These are phyloP conservation scores for Aspergillus sparsus DNA, from an alignment of 495 filamentous ascomycete genomes.

Conservation along the genomic window DNA sequence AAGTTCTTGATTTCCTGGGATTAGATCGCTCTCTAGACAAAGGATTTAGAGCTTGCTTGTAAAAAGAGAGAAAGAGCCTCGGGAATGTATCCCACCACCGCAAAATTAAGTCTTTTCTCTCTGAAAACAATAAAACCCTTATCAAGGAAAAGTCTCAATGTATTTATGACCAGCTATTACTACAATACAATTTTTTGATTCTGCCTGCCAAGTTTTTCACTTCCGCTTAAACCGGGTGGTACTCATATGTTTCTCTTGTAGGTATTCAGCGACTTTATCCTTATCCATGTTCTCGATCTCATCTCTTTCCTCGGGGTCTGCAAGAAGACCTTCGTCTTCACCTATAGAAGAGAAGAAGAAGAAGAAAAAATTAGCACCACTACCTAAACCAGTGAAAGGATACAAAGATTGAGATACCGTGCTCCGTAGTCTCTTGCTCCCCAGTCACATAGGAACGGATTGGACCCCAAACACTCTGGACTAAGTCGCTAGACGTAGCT, in stretches of 20 bases:
- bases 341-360: background rate
- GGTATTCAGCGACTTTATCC: constrained; percentile 36
- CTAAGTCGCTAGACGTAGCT: constrained; percentile 8
- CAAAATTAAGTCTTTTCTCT: background rate
- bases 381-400: background rate
- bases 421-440: constrained; percentile 1
- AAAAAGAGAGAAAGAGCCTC: background rate
- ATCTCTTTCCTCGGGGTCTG: constrained; percentile 11
- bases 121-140: background rate
- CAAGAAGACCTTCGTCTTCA: background rate
- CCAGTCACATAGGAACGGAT: background rate
- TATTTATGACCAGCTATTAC: background rate
- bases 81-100: background rate
- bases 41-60: constrained; percentile 36
- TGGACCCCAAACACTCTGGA: constrained; percentile 6
- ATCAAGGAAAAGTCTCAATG: background rate
- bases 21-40: constrained; percentile 43
- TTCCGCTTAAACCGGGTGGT: constrained; percentile 16
- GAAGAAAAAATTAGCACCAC: background rate
- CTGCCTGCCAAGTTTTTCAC: constrained; percentile 1
- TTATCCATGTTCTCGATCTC: constrained; percentile 33
- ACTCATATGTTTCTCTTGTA: constrained; percentile 35
- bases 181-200: constrained; percentile 5
- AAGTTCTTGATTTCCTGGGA: constrained; percentile 62
- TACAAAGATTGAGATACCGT: background rate